Percentiles rank a stretch among this genome's conserved stretches.
phyloP scores from a whole-genome alignment of 2,329 filamentous ascomycete genomes.

The Botrytis fragariae region DNA sequence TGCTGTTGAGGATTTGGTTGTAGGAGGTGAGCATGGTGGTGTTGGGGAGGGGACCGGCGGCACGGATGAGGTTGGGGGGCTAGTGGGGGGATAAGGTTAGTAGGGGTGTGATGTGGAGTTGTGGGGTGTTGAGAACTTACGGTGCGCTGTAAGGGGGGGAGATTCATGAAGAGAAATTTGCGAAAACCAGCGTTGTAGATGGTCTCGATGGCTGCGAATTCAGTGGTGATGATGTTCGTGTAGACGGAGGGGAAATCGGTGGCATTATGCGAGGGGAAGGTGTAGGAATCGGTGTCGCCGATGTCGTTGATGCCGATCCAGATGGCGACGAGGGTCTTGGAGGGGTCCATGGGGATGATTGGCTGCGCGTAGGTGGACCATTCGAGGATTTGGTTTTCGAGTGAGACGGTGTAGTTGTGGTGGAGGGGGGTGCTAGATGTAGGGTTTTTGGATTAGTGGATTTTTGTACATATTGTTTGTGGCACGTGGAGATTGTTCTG shows the following conservation, averaged over 20 bases:
- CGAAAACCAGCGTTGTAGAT: constrained; percentile 46
- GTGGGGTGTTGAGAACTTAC: constrained; percentile 1
- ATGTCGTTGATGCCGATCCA: constrained; percentile 60
- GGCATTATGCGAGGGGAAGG: constrained; percentile 40
- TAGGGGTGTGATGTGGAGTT: not conserved
- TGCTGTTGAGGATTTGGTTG: constrained; percentile 41
- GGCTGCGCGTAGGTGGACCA: constrained; percentile 44
- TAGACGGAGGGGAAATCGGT: constrained; percentile 47
- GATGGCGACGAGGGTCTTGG: constrained; percentile 47
- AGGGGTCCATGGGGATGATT: constrained; percentile 34
- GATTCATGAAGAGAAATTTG: constrained; percentile 50
- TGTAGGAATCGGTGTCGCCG: constrained; percentile 47
- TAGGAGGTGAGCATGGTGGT: constrained; percentile 47
- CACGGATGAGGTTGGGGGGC: constrained; percentile 34
- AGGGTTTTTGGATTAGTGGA: not conserved
- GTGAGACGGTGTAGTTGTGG: constrained; percentile 49
- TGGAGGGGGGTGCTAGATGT: constrained; percentile 46
- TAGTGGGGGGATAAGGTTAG: not conserved
- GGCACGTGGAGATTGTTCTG: fast-evolving
- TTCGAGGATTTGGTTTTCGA: constrained; percentile 51
- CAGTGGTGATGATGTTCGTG: constrained; percentile 41
- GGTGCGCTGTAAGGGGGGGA: constrained; percentile 50
- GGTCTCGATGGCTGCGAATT: constrained; percentile 44
- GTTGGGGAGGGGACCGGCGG: constrained; percentile 43
- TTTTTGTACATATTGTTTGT: not conserved